Base-by-base conservation (phyloP, 2,329 filamentous ascomycete genomes). In the Trichophyton verrucosum region DNA sequence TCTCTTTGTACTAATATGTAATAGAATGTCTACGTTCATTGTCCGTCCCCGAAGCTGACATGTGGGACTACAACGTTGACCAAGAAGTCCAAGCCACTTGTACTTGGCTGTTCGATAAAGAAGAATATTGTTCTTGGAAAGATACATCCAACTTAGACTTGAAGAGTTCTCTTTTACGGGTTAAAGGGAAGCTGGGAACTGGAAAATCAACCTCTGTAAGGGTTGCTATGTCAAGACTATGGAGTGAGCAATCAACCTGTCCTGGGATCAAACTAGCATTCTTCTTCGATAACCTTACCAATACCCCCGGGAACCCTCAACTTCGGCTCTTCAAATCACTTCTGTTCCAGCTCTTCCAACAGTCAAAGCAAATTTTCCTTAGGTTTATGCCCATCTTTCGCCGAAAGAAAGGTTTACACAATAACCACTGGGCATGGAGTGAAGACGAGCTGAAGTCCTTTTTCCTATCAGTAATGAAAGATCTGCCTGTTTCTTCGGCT, bases 31-130 rank as follows among this genome's bases (percentile, higher is more conserved):
- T 56, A 56, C 51, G 11, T 3, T 56, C 69, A 0, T 59, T 78
- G 3, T 62, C 20, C 4, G 79, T 79, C 62, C 66, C 73, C 1
- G 69, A 75, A 59, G 74, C 78, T n/a, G 73, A 77, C 56, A 57
- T 69, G 46, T 13, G 74, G 77, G 1, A 69, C 68, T 5, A 58
- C 60, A 15, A 73, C 66, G 3, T 75, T 80, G 60, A 71, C 73
- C 44, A 64, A 58, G 0, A 75, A 72, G 0, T 69, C 76, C 64
- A 62, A 0, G 67, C 68, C 17, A 80, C 77, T 1, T 79, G 77
- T 47, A 49, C 66, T 51, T 80, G 77, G 78, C 60, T 80, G 0
- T 66, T 77, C 0, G 58, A 65, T 0, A 69, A 70, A 6, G 53
- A 68, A 0, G 60, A 68, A 6, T 80, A 76, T 57, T n/a, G 63